phyloP scores from a whole-genome alignment of 257 asterid genomes.

The Datura wrightii region DNA sequence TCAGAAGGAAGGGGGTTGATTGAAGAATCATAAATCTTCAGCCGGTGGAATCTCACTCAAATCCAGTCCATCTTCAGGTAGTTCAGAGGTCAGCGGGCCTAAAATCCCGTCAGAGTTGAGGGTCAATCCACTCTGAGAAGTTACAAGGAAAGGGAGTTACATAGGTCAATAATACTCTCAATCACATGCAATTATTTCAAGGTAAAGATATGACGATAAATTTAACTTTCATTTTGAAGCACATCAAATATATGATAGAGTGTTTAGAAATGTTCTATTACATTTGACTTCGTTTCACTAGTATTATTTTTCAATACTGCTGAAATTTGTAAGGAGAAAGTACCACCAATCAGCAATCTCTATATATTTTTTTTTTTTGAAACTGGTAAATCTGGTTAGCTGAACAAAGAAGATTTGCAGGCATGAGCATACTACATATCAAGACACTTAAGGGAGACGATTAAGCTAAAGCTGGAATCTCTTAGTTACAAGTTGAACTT shows the following conservation, averaged over 20 bases:
- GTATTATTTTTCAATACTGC: not conserved
- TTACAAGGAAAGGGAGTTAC: not conserved
- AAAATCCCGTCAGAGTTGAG: constrained; percentile 88
- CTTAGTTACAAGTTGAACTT: constrained; percentile 5
- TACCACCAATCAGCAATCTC: not conserved
- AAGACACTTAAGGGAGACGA: not conserved
- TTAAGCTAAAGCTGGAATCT: not conserved
- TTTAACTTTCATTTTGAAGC: not conserved
- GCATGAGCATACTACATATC: not conserved
- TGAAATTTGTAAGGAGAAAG: not conserved
- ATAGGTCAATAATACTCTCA: not conserved
- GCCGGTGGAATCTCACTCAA: constrained; percentile 77
- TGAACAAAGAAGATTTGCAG: not conserved
- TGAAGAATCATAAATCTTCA: constrained; percentile 51
- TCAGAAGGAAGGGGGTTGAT: not conserved
- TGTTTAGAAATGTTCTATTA: not conserved
- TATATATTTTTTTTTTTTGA: too few relatives aligned
- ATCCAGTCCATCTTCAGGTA: constrained; percentile 85
- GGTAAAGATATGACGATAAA: not conserved
- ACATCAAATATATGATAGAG: not conserved
- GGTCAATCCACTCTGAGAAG: constrained; percentile 87
- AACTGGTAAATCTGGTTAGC: not conserved
- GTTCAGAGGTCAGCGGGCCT: constrained; percentile 80
- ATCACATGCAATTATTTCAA: constrained; percentile 13
- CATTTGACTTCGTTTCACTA: not conserved